These are phyloP conservation scores for Kazachstania bromeliacearum DNA, from an alignment of 805 yeast species.

Conservation along the genomic window DNA sequence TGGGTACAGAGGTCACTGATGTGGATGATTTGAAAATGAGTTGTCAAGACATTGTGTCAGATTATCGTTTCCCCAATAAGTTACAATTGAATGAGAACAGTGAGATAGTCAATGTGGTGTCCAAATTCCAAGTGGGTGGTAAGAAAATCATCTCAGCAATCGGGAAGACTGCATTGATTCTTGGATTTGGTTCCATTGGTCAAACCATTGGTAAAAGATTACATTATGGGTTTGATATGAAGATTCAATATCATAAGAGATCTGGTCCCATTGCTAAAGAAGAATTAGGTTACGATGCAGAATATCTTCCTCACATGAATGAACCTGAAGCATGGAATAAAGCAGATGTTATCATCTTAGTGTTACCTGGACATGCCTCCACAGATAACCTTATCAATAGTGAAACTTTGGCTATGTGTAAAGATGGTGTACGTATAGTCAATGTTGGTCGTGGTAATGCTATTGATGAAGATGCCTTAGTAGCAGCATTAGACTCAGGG, in stretches of 20 bases:
- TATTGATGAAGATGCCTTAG: conserved; percentile 56
- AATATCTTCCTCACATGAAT: conserved; percentile 38
- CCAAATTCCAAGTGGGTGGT: conserved; percentile 39
- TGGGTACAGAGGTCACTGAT: conserved; percentile 23
- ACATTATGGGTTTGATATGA: conserved; percentile 47
- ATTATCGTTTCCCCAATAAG: conserved; percentile 13
- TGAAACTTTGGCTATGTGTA: conserved; percentile 37
- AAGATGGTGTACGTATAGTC: conserved; percentile 50
- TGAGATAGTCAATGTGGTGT: conserved; percentile 27
- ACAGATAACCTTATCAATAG: conserved; percentile 48
- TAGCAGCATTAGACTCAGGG: conserved; percentile 50
- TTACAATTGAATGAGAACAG: background rate
- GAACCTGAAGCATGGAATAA: conserved; percentile 30
- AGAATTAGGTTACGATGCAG: conserved; percentile 37
- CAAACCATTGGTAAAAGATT: conserved; percentile 50
- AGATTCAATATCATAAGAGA: conserved; percentile 53
- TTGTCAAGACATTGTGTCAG: background rate
- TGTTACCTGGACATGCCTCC: conserved; percentile 54
- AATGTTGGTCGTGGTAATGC: conserved; percentile 71
- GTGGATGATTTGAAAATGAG: conserved; percentile 2
- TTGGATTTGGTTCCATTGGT: conserved; percentile 75
- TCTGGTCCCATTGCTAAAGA: conserved; percentile 31
- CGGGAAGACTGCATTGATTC: conserved; percentile 50
- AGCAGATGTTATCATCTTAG: conserved; percentile 51
- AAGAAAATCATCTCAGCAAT: conserved; percentile 42